Evolutionary conservation across 495 filamentous ascomycete genomes (phyloP).

Genomic region (Acidiella bohemica): DNA sequence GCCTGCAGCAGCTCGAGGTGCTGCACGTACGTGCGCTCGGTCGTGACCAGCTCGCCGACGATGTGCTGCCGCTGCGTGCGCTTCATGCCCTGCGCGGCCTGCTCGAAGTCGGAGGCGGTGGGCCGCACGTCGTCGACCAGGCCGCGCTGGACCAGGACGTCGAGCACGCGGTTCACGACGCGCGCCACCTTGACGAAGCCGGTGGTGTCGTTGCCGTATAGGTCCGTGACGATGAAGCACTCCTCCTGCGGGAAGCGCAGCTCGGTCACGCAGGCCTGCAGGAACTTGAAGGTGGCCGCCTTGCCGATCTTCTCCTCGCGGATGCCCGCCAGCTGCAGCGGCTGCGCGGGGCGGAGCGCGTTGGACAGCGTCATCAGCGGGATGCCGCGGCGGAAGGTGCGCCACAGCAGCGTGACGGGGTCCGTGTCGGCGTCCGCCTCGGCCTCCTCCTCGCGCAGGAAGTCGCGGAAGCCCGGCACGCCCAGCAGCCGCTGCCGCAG

Average conservation of each 20-base stretch:
- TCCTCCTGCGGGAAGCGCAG: conserved; percentile 65
- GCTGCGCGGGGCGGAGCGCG: conserved; percentile 50
- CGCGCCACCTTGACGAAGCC: conserved; percentile 92
- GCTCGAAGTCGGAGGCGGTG: conserved; percentile 15
- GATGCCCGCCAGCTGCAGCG: conserved; percentile 45
- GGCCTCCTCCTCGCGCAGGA: conserved; percentile 49
- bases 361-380: conserved; percentile 87
- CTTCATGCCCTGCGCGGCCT: conserved; percentile 28
- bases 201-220: conserved; percentile 87
- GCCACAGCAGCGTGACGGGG: conserved; percentile 84
- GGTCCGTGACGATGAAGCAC: conserved; percentile 79
- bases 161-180: conserved; percentile 78
- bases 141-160: conserved; percentile 63
- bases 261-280: conserved; percentile 55
- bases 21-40: conserved; percentile 96
- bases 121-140: conserved; percentile 31
- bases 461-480: conserved; percentile 68
- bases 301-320: conserved; percentile 51
- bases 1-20: conserved; percentile 89
- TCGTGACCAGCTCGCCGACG: conserved; percentile 78
- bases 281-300: conserved; percentile 55
- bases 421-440: conserved; percentile 57
- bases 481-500: conserved; percentile 64
- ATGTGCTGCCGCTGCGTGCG: conserved; percentile 77
- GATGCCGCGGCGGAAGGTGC: conserved; percentile 67